Percentiles rank a stretch among this genome's conserved stretches.
phyloP scores from a whole-genome alignment of 2,329 filamentous ascomycete genomes.

The Septoria linicola region DNA sequence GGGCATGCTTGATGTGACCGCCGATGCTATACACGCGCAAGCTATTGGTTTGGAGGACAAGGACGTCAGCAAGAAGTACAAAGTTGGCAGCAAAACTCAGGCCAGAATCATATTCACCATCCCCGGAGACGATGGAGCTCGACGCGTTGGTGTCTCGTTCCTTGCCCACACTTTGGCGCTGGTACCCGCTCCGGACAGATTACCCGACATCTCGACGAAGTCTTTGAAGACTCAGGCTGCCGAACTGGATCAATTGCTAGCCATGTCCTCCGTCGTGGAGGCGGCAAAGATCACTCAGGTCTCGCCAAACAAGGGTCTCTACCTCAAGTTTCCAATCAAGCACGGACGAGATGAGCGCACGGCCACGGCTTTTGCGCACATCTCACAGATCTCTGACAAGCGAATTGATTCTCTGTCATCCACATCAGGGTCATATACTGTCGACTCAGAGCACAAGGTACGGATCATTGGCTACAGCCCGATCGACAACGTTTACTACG shows the following conservation, averaged over 20 bases:
- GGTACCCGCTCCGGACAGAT: conserved; percentile 40
- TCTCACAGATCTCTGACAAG: conserved; percentile 85
- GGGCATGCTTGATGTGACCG: conserved; percentile 85
- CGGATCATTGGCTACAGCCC: conserved; percentile 84
- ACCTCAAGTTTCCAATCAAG: conserved; percentile 63
- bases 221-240: conserved; percentile 31
- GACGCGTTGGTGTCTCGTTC: conserved; percentile 83
- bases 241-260: conserved; percentile 52
- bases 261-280: conserved; percentile 73
- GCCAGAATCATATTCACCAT: conserved; percentile 87
- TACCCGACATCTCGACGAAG: conserved; percentile 37
- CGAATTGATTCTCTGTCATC: conserved; percentile 82
- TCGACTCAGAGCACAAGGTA: conserved; percentile 74
- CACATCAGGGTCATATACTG: conserved; percentile 72
- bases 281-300: conserved; percentile 77
- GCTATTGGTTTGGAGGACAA: conserved; percentile 64
- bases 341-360: conserved; percentile 13
- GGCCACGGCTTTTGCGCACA: conserved; percentile 73
- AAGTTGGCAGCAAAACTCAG: conserved; percentile 79
- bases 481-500: conserved; percentile 78
- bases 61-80: conserved; percentile 74
- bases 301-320: conserved; percentile 76
- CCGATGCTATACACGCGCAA: conserved; percentile 86
- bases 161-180: conserved; percentile 79
- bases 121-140: conserved; percentile 67